A percentile compares a stretch with the other conserved stretches of the same genome.
Evolutionary conservation across 2,329 filamentous ascomycete genomes (phyloP).

Genomic region (Aspergillus latus): DNA sequence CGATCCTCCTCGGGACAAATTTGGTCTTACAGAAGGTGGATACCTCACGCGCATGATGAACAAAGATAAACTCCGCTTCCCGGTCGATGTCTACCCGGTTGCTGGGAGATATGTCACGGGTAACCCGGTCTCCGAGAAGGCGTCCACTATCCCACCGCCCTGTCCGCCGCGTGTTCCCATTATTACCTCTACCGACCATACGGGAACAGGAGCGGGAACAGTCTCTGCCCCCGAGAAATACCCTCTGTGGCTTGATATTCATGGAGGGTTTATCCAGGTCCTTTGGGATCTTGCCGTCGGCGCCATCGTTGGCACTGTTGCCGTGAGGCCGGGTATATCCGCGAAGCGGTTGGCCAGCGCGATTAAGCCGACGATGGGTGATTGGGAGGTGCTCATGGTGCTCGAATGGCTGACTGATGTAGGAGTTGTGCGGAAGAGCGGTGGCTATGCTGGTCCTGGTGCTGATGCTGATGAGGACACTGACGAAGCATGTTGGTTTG

Average conservation of each 20-base stretch:
- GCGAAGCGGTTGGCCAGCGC: constrained; percentile 36
- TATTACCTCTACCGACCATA: too few species aligned
- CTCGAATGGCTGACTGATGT: constrained; percentile 42
- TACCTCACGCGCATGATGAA: constrained; percentile 51
- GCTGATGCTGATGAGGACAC: not conserved
- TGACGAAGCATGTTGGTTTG: constrained; percentile 29
- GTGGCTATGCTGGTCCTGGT: not conserved
- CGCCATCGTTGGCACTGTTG: constrained; percentile 44
- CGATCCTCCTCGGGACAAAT: constrained; percentile 45
- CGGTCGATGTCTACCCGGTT: constrained; percentile 40
- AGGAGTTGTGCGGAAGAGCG: constrained; percentile 20
- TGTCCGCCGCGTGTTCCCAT: constrained; percentile 15
- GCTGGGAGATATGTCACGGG: constrained; percentile 40
- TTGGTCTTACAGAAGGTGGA: constrained; percentile 47
- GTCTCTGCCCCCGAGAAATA: constrained; percentile 30
- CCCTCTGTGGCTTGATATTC: constrained; percentile 52
- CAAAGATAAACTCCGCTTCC: constrained; percentile 44
- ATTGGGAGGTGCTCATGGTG: constrained; percentile 45
- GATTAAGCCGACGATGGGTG: constrained; percentile 40
- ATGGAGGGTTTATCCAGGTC: constrained; percentile 36
- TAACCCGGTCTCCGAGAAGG: constrained; percentile 33
- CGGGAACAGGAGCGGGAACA: not conserved
- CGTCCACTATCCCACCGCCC: constrained; percentile 27
- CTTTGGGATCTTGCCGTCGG: constrained; percentile 46
- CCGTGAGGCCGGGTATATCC: constrained; percentile 42